These are phyloP conservation scores for Microcos paniculata DNA, from an alignment of 345 rosid species.

Conservation along the genomic window DNA sequence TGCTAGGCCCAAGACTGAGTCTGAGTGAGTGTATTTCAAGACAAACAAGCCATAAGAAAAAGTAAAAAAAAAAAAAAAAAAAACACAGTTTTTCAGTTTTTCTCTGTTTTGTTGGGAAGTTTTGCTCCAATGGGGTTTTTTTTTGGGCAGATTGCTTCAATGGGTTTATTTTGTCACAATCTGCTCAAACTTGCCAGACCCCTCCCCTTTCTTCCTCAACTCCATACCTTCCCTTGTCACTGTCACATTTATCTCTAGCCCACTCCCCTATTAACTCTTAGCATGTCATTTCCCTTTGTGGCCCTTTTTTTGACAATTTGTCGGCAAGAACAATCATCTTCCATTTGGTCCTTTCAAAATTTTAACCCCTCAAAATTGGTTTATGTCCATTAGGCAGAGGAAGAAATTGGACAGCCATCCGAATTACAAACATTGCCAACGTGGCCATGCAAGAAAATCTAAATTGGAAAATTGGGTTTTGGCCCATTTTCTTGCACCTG, in stretches of 20 bases:
- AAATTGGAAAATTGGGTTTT: neutral
- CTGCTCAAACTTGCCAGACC: neutral
- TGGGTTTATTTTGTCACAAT: neutral
- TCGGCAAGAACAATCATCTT: neutral
- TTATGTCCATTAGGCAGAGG: too few species aligned
- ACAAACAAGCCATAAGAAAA: neutral
- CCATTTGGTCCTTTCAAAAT: neutral
- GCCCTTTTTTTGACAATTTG: neutral
- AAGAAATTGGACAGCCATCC: too few species aligned
- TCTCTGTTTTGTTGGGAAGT: neutral
- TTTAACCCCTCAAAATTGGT: too few species aligned
- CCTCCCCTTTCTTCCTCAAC: neutral
- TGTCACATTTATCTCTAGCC: conserved; percentile 7
- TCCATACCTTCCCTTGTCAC: neutral
- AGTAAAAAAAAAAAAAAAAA: neutral
- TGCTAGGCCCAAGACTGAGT: neutral
- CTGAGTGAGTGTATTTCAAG: neutral
- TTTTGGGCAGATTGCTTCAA: neutral
- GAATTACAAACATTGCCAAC: too few species aligned
- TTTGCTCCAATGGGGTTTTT: neutral
- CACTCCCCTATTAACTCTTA: neutral
- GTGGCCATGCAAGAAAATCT: neutral
- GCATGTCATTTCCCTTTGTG: neutral
- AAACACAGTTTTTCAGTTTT: neutral
- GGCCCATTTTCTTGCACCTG: neutral